A percentile compares a stretch with the other conserved stretches of the same genome.
phyloP scores from a whole-genome alignment of 805 yeast species.

The Candida awuae region DNA sequence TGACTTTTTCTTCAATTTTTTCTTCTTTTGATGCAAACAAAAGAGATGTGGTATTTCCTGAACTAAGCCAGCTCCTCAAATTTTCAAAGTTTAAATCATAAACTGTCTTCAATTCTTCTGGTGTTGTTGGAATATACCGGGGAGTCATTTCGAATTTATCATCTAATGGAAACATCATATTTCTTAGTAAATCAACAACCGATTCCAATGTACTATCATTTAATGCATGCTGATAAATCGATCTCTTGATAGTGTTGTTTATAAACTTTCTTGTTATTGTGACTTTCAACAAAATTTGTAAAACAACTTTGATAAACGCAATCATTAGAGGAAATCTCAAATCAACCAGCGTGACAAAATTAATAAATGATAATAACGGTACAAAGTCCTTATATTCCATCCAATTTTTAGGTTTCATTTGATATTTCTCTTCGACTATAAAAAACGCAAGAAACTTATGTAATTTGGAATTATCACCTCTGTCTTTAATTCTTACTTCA shows the following conservation, averaged over 20 bases:
- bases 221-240: slow-evolving; percentile 19
- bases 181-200: slow-evolving; percentile 17
- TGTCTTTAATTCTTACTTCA: background rate
- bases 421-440: slow-evolving; percentile 1
- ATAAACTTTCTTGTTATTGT: slow-evolving; percentile 5
- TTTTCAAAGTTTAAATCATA: slow-evolving; percentile 12
- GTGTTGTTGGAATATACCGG: slow-evolving; percentile 25
- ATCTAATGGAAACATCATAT: slow-evolving; percentile 26
- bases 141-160: slow-evolving; percentile 21
- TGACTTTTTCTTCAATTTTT: slow-evolving; percentile 2
- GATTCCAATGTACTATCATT: slow-evolving; percentile 14
- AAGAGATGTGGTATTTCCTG: no score
- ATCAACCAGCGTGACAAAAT: slow-evolving; percentile 1
- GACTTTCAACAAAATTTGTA: slow-evolving; percentile 1
- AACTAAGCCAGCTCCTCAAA: background rate
- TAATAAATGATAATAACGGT: slow-evolving; percentile 5
- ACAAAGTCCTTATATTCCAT: slow-evolving; percentile 8
- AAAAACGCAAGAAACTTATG: slow-evolving; percentile 1
- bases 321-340: slow-evolving; percentile 7
- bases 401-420: background rate
- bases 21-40: background rate
- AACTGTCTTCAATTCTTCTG: slow-evolving; percentile 19
- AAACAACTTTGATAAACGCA: slow-evolving; percentile 3
- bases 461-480: background rate
- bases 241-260: slow-evolving; percentile 22